Conservation (phyloP, 73 alveolate species). For the Halteria grandinella region DNA sequence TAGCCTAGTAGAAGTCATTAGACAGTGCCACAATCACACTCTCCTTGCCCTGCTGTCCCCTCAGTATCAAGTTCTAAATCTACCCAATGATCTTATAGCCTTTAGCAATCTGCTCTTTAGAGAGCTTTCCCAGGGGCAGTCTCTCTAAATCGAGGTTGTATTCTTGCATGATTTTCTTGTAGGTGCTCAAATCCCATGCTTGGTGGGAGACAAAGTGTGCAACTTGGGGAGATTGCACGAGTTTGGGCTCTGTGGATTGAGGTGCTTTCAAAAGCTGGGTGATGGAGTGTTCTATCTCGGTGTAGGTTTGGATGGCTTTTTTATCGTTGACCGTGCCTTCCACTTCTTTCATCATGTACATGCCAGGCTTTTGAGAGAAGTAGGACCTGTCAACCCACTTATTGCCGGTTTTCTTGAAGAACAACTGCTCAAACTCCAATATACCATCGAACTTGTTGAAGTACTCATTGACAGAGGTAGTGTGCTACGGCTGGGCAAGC, state of each 20-base stretch:
- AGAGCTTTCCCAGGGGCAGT: slow-evolving; percentile 89
- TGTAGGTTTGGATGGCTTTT: slow-evolving; percentile 49
- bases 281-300: slow-evolving; percentile 39
- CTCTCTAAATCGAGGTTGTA: slow-evolving; percentile 83
- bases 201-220: not conserved
- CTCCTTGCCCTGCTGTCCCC: slow-evolving; percentile 24
- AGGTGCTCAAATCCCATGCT: slow-evolving; percentile 83
- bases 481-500: not conserved
- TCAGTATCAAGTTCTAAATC: slow-evolving; percentile 56
- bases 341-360: slow-evolving; percentile 63
- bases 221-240: not conserved
- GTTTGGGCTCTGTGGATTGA: not conserved
- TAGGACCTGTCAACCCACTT: slow-evolving; percentile 70
- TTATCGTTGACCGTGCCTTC: slow-evolving; percentile 36
- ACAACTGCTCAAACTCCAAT: slow-evolving; percentile 57
- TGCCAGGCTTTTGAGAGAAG: slow-evolving; percentile 70
- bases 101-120: slow-evolving; percentile 71
- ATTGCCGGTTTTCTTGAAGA: slow-evolving; percentile 72
- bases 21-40: slow-evolving; percentile 44
- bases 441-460: slow-evolving; percentile 66
- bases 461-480: slow-evolving; percentile 29
- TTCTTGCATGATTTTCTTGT: slow-evolving; percentile 82
- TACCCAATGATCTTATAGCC: slow-evolving; percentile 78
- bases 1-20: slow-evolving; percentile 74
- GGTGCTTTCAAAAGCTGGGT: slow-evolving; percentile 36